Conservation (phyloP, 805 yeast species). For the Yamadazyma insecticola region DNA sequence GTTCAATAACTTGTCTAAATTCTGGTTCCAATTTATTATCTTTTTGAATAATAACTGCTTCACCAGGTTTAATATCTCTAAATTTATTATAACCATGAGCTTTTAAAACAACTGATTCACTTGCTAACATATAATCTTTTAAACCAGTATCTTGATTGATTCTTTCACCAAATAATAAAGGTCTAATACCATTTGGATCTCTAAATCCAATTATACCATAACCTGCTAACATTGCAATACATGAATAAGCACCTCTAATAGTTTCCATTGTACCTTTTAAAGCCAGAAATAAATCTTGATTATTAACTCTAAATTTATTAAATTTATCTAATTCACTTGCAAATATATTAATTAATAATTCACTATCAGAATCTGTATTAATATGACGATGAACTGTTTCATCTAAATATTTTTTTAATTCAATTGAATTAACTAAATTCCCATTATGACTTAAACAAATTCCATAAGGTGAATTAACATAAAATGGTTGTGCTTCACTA, state of each 20-base stretch:
- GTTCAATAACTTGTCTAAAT: slow-evolving; percentile 79
- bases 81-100: slow-evolving; percentile 82
- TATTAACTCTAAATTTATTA: slow-evolving; percentile 90
- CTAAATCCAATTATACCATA: slow-evolving; percentile 93
- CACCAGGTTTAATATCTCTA: slow-evolving; percentile 89
- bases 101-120: slow-evolving; percentile 90
- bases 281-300: slow-evolving; percentile 83
- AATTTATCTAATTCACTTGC: slow-evolving; percentile 89
- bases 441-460: slow-evolving; percentile 90
- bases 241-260: slow-evolving; percentile 96
- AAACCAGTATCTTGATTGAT: slow-evolving; percentile 55
- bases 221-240: slow-evolving; percentile 93
- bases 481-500: slow-evolving; percentile 97
- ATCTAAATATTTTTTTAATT: slow-evolving; percentile 75
- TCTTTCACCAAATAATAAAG: slow-evolving; percentile 83
- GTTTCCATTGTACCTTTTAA: slow-evolving; percentile 72
- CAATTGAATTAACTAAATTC: slow-evolving; percentile 82
- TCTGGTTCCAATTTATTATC: slow-evolving; percentile 53
- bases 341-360: slow-evolving; percentile 80
- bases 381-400: slow-evolving; percentile 95
- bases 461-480: slow-evolving; percentile 96
- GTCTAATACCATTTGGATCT: slow-evolving; percentile 96
- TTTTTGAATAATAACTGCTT: slow-evolving; percentile 91
- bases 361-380: slow-evolving; percentile 95
- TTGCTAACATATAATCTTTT: slow-evolving; percentile 88